Base-by-base conservation (phyloP, 768 basidiomycete genomes). In the Naganishia friedmannii region DNA sequence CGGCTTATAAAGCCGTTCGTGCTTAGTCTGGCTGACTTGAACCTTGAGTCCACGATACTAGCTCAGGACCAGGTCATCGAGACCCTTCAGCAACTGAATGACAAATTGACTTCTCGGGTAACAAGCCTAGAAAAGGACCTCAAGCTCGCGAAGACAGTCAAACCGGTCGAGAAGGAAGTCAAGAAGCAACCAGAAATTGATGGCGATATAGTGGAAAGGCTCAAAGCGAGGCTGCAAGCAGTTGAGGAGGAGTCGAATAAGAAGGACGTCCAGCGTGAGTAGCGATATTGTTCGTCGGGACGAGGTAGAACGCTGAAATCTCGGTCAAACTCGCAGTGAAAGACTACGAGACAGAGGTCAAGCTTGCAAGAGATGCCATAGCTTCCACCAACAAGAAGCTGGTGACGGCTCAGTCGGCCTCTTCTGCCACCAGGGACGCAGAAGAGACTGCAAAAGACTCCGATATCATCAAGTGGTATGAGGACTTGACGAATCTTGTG, bases 401-500 rank as follows among this genome's bases (percentile, higher is more conserved):
- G 2, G 13, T 72, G 72, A n/a, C 60, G 12, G 45, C 51, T 28
- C 32, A 60, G 12, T 53, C 55, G 21, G 72, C 56, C 42, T 53
- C 70, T 42, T 60, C 68, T 17, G 56, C 63, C 39, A 58, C 69
- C 10, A 57, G 54, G 3, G 55, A 56, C 37, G 67, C 57, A 21
- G 57, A 66, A 9, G 66, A 46, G 32, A 72, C 54, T 7, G 67
- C 76, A 9, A 75, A 77, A n/a, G 79, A 78, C 56, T 57, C 74
- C 17, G 86, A 86, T 75, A 85, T 88, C 53, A 84, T 92, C 74
- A 84, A 84, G 63, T 86, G 94, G 71, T 95, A 95, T 77, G 91
- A 93, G 79, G 91, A 93, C 75, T 80, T 92, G 73, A 92, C 91
- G 0, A 91, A 92, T 74, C 82, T 94, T 28, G 83, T 91, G 46